phyloP scores from a whole-genome alignment of 352 stramenopile species.

The Phytophthora tentaculata region DNA sequence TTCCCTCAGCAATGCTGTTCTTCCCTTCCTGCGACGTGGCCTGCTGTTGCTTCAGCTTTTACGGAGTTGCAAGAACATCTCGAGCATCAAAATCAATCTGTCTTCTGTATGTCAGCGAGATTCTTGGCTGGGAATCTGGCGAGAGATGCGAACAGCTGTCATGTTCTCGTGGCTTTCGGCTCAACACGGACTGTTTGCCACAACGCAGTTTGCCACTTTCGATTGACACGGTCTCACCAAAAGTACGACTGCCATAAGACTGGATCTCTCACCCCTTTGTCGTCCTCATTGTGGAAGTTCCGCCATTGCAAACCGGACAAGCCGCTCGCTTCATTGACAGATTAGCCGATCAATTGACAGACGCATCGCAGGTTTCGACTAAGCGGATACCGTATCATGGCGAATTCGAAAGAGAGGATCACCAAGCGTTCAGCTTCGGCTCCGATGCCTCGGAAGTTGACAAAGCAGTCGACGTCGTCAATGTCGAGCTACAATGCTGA shows the following conservation, averaged over 20 bases:
- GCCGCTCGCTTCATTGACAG: constrained; percentile 21
- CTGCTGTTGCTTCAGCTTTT: constrained; percentile 40
- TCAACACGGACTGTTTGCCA: constrained; percentile 15
- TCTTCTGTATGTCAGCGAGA: constrained; percentile 12
- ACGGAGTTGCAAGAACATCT: constrained; percentile 32
- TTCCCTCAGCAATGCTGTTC: constrained; percentile 20
- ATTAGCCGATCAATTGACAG: constrained; percentile 20
- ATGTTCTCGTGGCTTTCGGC: constrained; percentile 29
- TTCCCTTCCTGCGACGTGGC: constrained; percentile 32
- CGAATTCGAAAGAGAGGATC: constrained; percentile 8
- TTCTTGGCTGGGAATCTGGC: constrained; percentile 29
- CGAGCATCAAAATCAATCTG: constrained; percentile 19
- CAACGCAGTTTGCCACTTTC: constrained; percentile 13
- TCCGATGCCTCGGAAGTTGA: constrained; percentile 13
- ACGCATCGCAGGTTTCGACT: constrained; percentile 23
- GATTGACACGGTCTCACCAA: constrained; percentile 28
- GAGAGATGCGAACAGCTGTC: constrained; percentile 27
- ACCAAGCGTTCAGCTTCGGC: constrained; percentile 29
- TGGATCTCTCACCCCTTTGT: constrained; percentile 4
- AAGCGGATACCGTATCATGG: constrained; percentile 16
- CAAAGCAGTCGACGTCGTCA: constrained; percentile 21
- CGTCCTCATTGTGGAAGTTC: constrained; percentile 23
- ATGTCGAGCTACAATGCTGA: constrained; percentile 33
- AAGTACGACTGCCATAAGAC: constrained; percentile 6
- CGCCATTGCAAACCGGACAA: constrained; percentile 10